Percentiles rank a stretch among this genome's conserved stretches.
phyloP scores from a whole-genome alignment of 2,329 filamentous ascomycete genomes.

The Alternaria postmessia region DNA sequence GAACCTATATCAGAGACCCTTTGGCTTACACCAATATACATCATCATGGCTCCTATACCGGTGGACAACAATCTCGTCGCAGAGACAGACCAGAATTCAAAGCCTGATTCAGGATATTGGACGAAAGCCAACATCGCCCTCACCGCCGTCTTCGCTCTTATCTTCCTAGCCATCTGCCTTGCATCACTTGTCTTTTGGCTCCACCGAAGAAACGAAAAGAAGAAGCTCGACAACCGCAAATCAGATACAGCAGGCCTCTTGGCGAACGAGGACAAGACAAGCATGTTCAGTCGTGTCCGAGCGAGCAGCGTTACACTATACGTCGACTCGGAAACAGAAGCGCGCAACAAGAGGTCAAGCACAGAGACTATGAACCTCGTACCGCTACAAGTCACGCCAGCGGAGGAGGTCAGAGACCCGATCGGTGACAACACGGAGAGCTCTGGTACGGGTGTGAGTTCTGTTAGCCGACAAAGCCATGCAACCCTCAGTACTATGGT shows the following conservation, averaged over 20 bases:
- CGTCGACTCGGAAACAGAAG: constrained; percentile 34
- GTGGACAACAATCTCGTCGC: constrained; percentile 20
- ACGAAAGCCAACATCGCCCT: constrained; percentile 39
- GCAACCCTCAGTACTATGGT: constrained; percentile 32
- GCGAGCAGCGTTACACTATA: constrained; percentile 41
- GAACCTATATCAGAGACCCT: neutral
- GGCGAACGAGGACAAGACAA: constrained; percentile 40
- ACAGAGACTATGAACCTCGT: constrained; percentile 37
- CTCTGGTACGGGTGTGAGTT: constrained; percentile 33
- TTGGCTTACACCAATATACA: neutral
- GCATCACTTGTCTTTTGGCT: constrained; percentile 32
- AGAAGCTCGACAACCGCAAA: constrained; percentile 30
- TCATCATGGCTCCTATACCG: constrained; percentile 40
- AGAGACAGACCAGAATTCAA: constrained; percentile 16
- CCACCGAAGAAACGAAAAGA: constrained; percentile 33
- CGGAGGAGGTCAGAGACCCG: constrained; percentile 26
- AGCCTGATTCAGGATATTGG: constrained; percentile 28
- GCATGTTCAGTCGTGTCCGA: constrained; percentile 45
- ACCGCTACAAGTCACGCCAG: constrained; percentile 39
- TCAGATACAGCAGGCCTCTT: constrained; percentile 39
- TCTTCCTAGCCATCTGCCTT: constrained; percentile 30
- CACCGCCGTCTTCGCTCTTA: constrained; percentile 35
- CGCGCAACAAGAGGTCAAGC: constrained; percentile 27
- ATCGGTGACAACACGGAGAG: constrained; percentile 21
- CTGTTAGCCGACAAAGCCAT: constrained; percentile 24